These are phyloP conservation scores for Phytophthora tentaculata DNA, from an alignment of 352 stramenopile species.

Conservation along the genomic window DNA sequence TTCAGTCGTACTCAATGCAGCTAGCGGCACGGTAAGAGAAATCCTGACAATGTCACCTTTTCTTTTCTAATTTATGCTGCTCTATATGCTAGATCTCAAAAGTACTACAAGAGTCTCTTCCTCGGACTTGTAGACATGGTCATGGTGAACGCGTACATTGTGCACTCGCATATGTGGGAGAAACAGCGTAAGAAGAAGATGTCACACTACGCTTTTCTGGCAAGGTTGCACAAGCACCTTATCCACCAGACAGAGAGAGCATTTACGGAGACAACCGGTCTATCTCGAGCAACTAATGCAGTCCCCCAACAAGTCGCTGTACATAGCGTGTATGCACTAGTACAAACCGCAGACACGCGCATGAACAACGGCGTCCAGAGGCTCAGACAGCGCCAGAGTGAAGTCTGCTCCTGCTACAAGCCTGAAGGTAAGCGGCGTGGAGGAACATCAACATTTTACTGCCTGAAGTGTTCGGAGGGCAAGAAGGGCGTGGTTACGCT, in stretches of 20 bases:
- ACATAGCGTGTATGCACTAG: not conserved
- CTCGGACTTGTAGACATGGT: slow-evolving; percentile 32
- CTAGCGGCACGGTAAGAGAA: slow-evolving; percentile 4
- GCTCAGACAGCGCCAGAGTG: slow-evolving; percentile 5
- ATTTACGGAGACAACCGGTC: slow-evolving; percentile 2
- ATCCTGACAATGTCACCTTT: slow-evolving; percentile 3
- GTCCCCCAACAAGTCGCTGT: not conserved
- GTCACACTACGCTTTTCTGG: slow-evolving; percentile 6
- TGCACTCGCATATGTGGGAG: not conserved
- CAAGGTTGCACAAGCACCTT: slow-evolving; percentile 7
- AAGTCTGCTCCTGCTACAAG: slow-evolving; percentile 22
- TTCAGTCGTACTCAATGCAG: slow-evolving; percentile 30
- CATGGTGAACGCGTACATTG: slow-evolving; percentile 28
- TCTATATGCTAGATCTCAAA: slow-evolving; percentile 5
- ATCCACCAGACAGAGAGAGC: not conserved
- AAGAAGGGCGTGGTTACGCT: slow-evolving; percentile 1
- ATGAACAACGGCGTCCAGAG: slow-evolving; percentile 6
- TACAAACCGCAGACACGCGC: not conserved
- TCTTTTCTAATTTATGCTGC: not conserved
- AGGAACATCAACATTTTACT: slow-evolving; percentile 15
- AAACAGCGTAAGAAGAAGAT: slow-evolving; percentile 7
- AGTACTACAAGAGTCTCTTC: slow-evolving; percentile 30
- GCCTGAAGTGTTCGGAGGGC: slow-evolving; percentile 7
- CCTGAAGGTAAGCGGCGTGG: slow-evolving; percentile 7
- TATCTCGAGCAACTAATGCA: not conserved